These are phyloP conservation scores for Gracilaria domingensis DNA, from an alignment of 23 red algal genomes.

Conservation along the genomic window DNA sequence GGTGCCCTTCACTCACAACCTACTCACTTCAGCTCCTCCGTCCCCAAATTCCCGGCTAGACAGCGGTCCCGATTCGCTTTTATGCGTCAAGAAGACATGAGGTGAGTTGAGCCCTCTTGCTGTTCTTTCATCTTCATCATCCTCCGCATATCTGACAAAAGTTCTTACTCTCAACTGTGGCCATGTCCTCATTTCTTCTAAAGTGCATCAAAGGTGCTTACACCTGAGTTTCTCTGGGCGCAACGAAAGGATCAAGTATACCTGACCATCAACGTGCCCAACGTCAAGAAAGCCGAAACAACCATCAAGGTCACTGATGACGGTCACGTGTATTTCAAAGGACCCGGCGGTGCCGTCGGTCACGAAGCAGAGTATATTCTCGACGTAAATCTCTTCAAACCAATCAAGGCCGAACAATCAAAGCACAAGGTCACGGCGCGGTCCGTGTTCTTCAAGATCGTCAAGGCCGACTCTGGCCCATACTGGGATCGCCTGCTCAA, in stretches of 20 bases:
- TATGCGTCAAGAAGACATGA: slow-evolving; percentile 48
- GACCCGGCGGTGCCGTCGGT: slow-evolving; percentile 74
- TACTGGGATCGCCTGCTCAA: slow-evolving; percentile 96
- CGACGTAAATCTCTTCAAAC: slow-evolving; percentile 86
- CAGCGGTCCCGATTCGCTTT: neutral
- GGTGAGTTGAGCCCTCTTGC: neutral
- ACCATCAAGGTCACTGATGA: slow-evolving; percentile 77
- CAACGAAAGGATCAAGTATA: slow-evolving; percentile 95
- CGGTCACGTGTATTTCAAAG: slow-evolving; percentile 86
- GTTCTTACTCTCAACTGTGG: neutral
- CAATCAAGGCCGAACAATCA: slow-evolving; percentile 78
- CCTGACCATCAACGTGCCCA: slow-evolving; percentile 91
- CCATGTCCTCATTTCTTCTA: neutral
- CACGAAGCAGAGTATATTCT: slow-evolving; percentile 86
- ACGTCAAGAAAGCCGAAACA: slow-evolving; percentile 80
- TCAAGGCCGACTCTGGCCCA: slow-evolving; percentile 79
- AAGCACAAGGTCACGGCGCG: slow-evolving; percentile 74
- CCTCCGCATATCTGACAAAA: neutral
- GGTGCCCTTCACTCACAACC: neutral
- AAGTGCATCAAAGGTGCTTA: slow-evolving; percentile 39
- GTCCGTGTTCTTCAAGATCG: slow-evolving; percentile 80
- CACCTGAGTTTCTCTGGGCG: slow-evolving; percentile 96
- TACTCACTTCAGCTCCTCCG: neutral
- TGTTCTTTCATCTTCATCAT: neutral
- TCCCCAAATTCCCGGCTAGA: neutral